These are phyloP conservation scores for Rosa lucieae DNA, from an alignment of 306 rosid species.

Conservation along the genomic window DNA sequence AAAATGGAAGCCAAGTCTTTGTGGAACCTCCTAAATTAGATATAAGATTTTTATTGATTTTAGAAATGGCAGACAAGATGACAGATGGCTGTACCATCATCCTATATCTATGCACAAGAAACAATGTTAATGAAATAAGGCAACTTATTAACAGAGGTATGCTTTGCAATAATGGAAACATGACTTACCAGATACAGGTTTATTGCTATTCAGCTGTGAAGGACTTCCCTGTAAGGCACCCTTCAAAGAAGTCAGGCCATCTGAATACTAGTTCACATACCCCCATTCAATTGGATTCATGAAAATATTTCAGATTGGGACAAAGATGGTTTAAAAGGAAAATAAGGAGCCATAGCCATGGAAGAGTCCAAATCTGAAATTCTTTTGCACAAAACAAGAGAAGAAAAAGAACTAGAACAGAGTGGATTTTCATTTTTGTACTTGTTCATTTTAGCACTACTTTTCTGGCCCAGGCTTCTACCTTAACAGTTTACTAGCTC, in stretches of 20 bases:
- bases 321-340: neutral
- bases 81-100: neutral
- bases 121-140: neutral
- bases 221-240: slow-evolving; percentile 30
- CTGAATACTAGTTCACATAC: slow-evolving; percentile 1
- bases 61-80: neutral
- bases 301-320: neutral
- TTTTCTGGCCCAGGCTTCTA: neutral
- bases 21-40: slow-evolving; percentile 16
- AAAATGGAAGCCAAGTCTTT: slow-evolving; percentile 31
- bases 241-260: neutral
- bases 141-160: neutral
- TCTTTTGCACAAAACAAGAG: neutral
- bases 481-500: neutral
- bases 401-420: neutral
- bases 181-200: slow-evolving; percentile 33
- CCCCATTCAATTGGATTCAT: slow-evolving; percentile 5
- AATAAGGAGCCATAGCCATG: neutral
- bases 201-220: slow-evolving; percentile 30
- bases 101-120: neutral
- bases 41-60: neutral
- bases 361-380: neutral
- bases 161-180: neutral
- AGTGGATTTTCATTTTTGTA: neutral
- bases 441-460: neutral